These are phyloP conservation scores for Rhodotorula babjevae DNA, from an alignment of 768 basidiomycete species.

Conservation along the genomic window DNA sequence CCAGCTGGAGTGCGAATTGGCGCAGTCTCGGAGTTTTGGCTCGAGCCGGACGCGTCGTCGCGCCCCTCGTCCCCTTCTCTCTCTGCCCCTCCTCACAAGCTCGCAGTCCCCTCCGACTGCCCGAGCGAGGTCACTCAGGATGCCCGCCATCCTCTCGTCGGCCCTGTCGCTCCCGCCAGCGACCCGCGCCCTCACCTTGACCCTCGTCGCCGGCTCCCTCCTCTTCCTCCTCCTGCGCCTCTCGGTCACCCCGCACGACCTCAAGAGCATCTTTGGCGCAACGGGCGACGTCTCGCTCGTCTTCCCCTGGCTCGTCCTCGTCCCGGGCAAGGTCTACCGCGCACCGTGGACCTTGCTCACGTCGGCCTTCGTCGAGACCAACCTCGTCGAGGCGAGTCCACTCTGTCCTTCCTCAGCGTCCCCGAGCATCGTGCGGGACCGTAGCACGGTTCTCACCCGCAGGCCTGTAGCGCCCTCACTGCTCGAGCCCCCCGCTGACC, in stretches of 20 bases:
- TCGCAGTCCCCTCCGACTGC: too few species aligned
- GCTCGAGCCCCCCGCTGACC: not conserved
- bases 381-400: constrained; percentile 68
- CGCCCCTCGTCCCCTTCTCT: too few species aligned
- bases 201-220: constrained; percentile 20
- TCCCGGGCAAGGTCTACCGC: constrained; percentile 38
- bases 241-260: constrained; percentile 11
- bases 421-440: not conserved
- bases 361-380: constrained; percentile 78
- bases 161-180: constrained; percentile 31
- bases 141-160: constrained; percentile 28
- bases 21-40: too few species aligned
- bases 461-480: too few species aligned
- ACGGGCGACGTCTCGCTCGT: constrained; percentile 29
- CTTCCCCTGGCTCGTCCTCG: constrained; percentile 41
- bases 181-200: constrained; percentile 29
- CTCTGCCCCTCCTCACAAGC: too few species aligned
- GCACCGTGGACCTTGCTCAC: constrained; percentile 91
- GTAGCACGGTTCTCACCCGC: too few species aligned
- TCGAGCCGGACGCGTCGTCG: too few species aligned
- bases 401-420: not conserved
- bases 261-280: constrained; percentile 14
- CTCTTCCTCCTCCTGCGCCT: constrained; percentile 32
- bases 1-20: too few species aligned
- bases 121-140: not conserved